phyloP scores from a whole-genome alignment of 2,329 filamentous ascomycete genomes.

The Zymoseptoria ardabiliae region DNA sequence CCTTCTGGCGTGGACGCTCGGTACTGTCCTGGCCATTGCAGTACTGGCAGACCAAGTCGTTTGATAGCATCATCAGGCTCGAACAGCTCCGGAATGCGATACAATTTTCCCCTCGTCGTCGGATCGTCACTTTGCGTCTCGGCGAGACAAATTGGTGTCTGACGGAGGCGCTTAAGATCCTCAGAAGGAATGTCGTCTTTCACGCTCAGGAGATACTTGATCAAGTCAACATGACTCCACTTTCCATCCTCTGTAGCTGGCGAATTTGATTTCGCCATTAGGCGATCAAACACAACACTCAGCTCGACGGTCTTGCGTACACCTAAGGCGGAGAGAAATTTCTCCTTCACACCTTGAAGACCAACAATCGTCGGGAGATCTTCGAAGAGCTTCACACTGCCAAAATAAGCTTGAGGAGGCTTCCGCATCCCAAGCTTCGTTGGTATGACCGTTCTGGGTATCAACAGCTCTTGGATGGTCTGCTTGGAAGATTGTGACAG shows the following conservation, averaged over 20 bases:
- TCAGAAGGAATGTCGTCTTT: constrained; percentile 76
- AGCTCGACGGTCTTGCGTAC: constrained; percentile 94
- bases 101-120: constrained; percentile 38
- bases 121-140: constrained; percentile 47
- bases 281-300: constrained; percentile 81
- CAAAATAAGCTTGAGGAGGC: constrained; percentile 82
- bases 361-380: constrained; percentile 77
- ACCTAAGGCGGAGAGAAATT: constrained; percentile 73
- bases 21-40: constrained; percentile 76
- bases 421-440: constrained; percentile 85
- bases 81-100: constrained; percentile 71
- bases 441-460: constrained; percentile 68
- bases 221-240: constrained; percentile 91
- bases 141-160: constrained; percentile 74
- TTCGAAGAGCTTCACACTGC: constrained; percentile 88
- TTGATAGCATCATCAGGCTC: constrained; percentile 68
- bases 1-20: constrained; percentile 62
- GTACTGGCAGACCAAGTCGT: constrained; percentile 62
- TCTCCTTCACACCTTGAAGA: constrained; percentile 78
- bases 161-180: constrained; percentile 70
- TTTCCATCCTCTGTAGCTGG: constrained; percentile 44
- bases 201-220: constrained; percentile 89
- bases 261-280: constrained; percentile 58
- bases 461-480: constrained; percentile 57
- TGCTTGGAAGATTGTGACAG: constrained; percentile 59